These are phyloP conservation scores for Paramyrothecium roridum DNA, from an alignment of 2,329 filamentous ascomycete species.

Conservation along the genomic window DNA sequence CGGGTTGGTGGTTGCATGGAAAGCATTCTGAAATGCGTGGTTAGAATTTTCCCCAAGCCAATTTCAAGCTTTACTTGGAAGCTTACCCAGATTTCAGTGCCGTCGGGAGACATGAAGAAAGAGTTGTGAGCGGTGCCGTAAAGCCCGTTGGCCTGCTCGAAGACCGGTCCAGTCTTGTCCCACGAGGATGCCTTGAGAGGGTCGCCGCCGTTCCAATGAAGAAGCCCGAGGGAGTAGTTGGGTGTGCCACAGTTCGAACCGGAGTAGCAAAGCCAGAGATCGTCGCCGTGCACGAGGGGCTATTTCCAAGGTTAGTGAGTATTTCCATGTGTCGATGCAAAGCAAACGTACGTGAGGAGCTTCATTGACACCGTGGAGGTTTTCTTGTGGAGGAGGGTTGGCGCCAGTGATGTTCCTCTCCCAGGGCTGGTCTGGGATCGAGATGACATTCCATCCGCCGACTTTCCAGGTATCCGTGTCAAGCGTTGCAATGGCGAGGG, in stretches of 20 bases:
- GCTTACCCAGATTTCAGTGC: slow-evolving; percentile 41
- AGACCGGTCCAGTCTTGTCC: slow-evolving; percentile 46
- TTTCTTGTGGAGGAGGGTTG: not conserved
- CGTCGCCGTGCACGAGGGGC: slow-evolving; percentile 45
- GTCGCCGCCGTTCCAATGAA: slow-evolving; percentile 49
- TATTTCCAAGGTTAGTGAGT: slow-evolving; percentile 2
- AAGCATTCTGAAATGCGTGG: not conserved
- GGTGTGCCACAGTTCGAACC: slow-evolving; percentile 52
- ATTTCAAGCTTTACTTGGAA: not conserved
- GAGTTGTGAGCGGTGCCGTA: slow-evolving; percentile 54
- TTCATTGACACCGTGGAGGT: not conserved
- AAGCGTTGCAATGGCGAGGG: slow-evolving; percentile 6
- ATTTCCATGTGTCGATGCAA: not conserved
- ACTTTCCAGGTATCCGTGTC: slow-evolving; percentile 8
- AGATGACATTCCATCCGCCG: slow-evolving; percentile 9
- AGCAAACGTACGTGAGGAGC: not conserved
- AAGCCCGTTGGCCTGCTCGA: slow-evolving; percentile 50
- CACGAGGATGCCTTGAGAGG: slow-evolving; percentile 41
- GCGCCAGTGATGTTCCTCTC: slow-evolving; percentile 9
- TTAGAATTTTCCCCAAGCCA: not conserved
- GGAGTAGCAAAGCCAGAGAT: slow-evolving; percentile 48
- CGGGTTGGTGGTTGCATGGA: not conserved
- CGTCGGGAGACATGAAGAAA: slow-evolving; percentile 54
- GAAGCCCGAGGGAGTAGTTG: slow-evolving; percentile 47
- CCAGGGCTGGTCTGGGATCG: slow-evolving; percentile 7